A percentile compares a stretch with the other conserved stretches of the same genome.
phyloP scores from a whole-genome alignment of 306 rosid species.

The Hylodesmum podocarpum region DNA sequence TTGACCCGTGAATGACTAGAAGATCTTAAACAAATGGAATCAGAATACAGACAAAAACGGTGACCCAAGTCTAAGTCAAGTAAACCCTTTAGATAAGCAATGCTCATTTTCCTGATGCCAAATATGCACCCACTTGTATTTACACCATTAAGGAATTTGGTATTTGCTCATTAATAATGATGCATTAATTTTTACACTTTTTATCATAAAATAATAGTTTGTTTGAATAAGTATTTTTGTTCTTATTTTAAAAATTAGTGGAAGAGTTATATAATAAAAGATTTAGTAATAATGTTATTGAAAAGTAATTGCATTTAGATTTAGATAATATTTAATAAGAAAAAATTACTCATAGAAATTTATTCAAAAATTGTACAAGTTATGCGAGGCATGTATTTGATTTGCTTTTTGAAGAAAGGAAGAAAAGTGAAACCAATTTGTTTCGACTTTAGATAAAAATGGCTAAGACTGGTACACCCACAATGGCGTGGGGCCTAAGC shows the following conservation, averaged over 20 bases:
- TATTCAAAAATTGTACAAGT: background rate
- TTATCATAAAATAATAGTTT: background rate
- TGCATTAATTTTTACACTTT: background rate
- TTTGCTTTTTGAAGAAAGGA: background rate
- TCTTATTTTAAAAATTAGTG: background rate
- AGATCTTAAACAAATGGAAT: background rate
- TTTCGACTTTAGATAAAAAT: background rate
- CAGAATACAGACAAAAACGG: background rate
- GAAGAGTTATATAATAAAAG: background rate
- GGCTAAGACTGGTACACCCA: background rate
- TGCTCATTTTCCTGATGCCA: background rate
- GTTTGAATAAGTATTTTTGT: background rate
- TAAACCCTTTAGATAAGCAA: slow-evolving; percentile 17
- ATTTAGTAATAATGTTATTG: background rate
- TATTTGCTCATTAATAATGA: background rate
- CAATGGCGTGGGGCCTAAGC: background rate
- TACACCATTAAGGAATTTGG: background rate
- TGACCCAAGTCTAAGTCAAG: slow-evolving; percentile 40
- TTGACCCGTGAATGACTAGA: background rate
- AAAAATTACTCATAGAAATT: background rate
- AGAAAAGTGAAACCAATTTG: background rate
- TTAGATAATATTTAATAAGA: background rate
- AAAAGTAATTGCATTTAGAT: background rate
- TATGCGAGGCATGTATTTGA: background rate
- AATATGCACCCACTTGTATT: background rate